Conservation (phyloP, 768 basidiomycete genomes). For the Neoboletus subvelutipes region DNA sequence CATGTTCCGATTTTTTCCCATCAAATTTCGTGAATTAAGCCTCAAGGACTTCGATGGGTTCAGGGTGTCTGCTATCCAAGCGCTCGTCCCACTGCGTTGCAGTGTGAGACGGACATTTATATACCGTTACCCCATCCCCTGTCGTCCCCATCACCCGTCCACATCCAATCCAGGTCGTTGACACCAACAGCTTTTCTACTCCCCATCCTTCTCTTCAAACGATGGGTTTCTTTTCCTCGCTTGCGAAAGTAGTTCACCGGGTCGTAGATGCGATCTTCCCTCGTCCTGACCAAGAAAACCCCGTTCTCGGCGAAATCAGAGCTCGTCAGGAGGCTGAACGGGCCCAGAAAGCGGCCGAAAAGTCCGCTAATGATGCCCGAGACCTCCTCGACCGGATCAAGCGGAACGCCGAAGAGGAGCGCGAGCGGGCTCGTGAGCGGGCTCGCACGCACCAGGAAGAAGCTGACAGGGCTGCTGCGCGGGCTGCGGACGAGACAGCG, state of each 20-base stretch:
- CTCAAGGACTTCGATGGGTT: background rate
- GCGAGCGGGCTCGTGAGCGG: no score
- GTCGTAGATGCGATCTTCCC: background rate
- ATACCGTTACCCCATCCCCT: background rate
- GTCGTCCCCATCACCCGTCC: background rate
- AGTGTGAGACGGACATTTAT: background rate
- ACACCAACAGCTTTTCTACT: background rate
- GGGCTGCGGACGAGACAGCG: background rate
- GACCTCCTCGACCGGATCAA: no score
- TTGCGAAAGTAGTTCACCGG: background rate
- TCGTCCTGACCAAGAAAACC: background rate
- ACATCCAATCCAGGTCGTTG: background rate
- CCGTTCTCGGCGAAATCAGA: no score
- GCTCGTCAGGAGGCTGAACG: no score
- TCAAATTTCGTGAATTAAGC: background rate
- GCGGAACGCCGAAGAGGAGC: no score
- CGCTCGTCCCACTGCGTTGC: no score
- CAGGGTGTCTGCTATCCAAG: no score
- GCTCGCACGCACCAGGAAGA: no score
- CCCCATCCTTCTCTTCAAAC: background rate
- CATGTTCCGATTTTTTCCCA: background rate
- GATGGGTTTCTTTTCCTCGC: background rate
- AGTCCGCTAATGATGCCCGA: no score
- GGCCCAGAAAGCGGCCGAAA: no score
- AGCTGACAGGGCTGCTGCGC: no score